Base-by-base conservation (phyloP, 495 filamentous ascomycete genomes). In the Schizothecium vesticola region DNA sequence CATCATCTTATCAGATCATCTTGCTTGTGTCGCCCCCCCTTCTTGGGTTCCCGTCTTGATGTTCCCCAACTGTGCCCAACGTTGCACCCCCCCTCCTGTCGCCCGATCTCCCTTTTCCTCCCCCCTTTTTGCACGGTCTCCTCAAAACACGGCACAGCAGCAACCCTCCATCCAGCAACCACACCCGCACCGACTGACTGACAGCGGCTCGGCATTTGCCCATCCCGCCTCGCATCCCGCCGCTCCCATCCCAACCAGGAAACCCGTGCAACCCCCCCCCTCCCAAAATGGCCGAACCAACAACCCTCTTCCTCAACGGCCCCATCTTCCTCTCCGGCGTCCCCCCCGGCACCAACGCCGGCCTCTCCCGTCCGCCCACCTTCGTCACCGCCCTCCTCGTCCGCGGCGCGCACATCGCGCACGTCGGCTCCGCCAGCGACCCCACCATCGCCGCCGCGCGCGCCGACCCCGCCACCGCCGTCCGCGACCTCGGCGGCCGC, bases 401-500 rank as follows among this genome's bases (percentile, higher is more conserved):
- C 58, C 72, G 65, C 19, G 74, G 80, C 56, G 68, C 72, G 43
- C 65, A 73, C 59, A 81, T 83, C 71, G 65, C 57, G 22, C 71
- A 79, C 31, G 79, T 88, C 70, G 87, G 88, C 22, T 66, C 76
- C 24, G 64, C 69, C 1, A 71, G 72, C 28, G 78, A 81, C 51
- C 75, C 74, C 1, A 64, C 75, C 23, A 71, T 82, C 25, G 70
- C 73, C 22, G 65, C 73, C 1, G 76, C 80, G 36, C 71, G 72
- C 24, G 56, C 73, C 24, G 76, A 74, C 16, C 76, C 81, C 1
- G 70, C 56, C 4, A 43, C 61, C 22, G 13, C 68, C n/a, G 80
- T 86, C 1, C 75, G 72, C 65, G 82, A 88, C 69, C 76, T 90
- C 21, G 60, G 78, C 1, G 75, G 81, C 51, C 77, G 75, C 23